Evolutionary conservation across 1,139 yeast species (phyloP).

Genomic region (Suhomyces bribrorum): DNA sequence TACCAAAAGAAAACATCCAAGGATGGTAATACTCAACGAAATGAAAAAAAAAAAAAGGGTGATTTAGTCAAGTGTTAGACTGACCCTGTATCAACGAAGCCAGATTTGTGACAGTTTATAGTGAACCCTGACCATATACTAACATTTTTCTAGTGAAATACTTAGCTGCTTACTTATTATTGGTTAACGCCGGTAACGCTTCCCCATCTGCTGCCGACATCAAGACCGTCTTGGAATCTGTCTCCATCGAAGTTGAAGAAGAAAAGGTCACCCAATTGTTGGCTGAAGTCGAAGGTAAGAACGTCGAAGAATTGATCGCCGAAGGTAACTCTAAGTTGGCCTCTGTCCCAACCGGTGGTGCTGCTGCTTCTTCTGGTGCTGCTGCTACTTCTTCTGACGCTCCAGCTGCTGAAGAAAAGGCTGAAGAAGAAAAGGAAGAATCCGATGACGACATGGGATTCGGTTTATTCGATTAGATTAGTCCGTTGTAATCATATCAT

Average conservation of each 20-base stretch:
- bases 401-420: constrained; percentile 72
- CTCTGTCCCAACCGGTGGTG: constrained; percentile 97
- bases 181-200: constrained; percentile 66
- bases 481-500: constrained; percentile 8
- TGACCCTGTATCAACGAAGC: no score
- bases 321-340: constrained; percentile 96
- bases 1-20: no score
- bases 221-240: constrained; percentile 85
- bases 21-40: no score
- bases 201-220: constrained; percentile 92
- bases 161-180: constrained; percentile 70
- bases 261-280: constrained; percentile 82
- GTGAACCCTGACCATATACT: constrained; percentile 10
- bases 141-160: constrained; percentile 51
- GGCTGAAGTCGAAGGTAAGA: constrained; percentile 93
- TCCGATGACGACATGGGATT: constrained; percentile 52
- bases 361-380: constrained; percentile 75
- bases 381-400: constrained; percentile 71
- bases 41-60: no score
- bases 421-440: constrained; percentile 59
- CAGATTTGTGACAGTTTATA: not conserved
- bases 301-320: constrained; percentile 87
- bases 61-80: no score
- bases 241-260: constrained; percentile 94
- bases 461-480: constrained; percentile 53